Base-by-base conservation (phyloP, 1,284 basidiomycete species). In the Boletus mariae region DNA sequence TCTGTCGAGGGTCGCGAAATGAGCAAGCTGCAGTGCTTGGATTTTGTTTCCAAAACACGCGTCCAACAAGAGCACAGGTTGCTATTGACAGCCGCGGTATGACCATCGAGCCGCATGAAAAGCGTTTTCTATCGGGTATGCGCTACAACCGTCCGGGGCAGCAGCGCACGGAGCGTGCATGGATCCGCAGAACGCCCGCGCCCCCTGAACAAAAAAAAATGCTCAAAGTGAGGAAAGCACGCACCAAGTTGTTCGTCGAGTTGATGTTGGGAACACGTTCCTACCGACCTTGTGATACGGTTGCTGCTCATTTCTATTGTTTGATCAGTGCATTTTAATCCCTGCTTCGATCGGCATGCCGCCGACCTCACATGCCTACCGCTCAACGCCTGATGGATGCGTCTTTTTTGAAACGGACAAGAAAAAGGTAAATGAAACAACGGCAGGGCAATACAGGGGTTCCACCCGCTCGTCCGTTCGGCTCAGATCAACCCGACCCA, bases 261-360 rank as follows among this genome's bases (percentile, higher is more conserved):
- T 28, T 47, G 35, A 42, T 29, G 13, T 23, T 44, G 8, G 7
- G 7, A 20, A 11, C 55, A 12, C 37, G 25, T 28, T 17, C 31
- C 15, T 47, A 37, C 45, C 34, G 32, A 47, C 45, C 35, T 17
- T 28, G 17, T 32, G 29, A 32, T 31, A 17, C 29, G 41, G 42
- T 45, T 45, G 25, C 15, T 37, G 46, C 11, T n/a, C 25, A 29
- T 9, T n/a, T 29, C 42, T 20, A 40, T 52, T 38, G 44, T 45
- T 20, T 34, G 35, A 47, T 37, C 20, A 40, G 35, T 29, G 15
- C n/a, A 32, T 15, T 35, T 20, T 28, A 17, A 42, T 42, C 31
- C 49, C 32, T 43, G 25, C 26, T 48, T 42, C 58, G 45, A 52
- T 60, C 48, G 34, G 29, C 31, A 12, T 41, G 34, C 48, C n/a